Base-by-base conservation (phyloP, 2,329 filamentous ascomycete species). In the Paraphaeosphaeria sporulosa region DNA sequence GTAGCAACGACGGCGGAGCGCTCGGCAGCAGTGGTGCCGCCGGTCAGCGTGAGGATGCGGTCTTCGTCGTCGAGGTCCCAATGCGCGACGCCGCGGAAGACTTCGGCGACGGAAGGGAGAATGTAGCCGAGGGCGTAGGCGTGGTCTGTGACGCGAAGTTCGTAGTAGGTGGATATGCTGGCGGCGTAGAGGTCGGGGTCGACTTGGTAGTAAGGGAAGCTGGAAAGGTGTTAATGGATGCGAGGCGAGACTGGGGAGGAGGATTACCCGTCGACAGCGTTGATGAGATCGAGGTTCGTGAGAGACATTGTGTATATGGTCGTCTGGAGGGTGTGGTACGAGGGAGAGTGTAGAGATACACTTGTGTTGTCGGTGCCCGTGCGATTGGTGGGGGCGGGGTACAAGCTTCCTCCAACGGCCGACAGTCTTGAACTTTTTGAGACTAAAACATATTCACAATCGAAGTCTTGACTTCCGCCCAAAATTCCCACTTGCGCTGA, bases 131-230 rank as follows among this genome's bases (percentile, higher is more conserved):
- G 79, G 15, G 80, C 79, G 15, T 83, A 84, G 60, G 89, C 85
- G 61, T 87, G 80, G 81, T 86, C 89, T 10, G 88, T 79, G 17
- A 91, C 88, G 73, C 89, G 92, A 64, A 96, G 84, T 27, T 82
- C 83, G 70, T 88, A 85, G 76, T 87, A 88, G 10, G 83, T 82
- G 52, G 78, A 76, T 60, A 87, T 78, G 62, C 86, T 79, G 46
- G 81, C 76, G 47, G 84, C 79, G 76, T 90, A 87, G 53, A 81
- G 80, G 59, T 84, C 75, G 10, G 86, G 84, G 64, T 89, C 81
- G 57, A 82, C 83, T 58, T 89, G 83, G 58, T 85, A 84, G 78
- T 96, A 92, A 1, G 93, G 93, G 72, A 96, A 96, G 71, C 91
- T 94, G 32, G 2, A 48, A 47, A 15, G 21, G 52, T 34, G 49